Conservation (phyloP, 2,329 filamentous ascomycete genomes). For the Dendrostoma leiphaemia region DNA sequence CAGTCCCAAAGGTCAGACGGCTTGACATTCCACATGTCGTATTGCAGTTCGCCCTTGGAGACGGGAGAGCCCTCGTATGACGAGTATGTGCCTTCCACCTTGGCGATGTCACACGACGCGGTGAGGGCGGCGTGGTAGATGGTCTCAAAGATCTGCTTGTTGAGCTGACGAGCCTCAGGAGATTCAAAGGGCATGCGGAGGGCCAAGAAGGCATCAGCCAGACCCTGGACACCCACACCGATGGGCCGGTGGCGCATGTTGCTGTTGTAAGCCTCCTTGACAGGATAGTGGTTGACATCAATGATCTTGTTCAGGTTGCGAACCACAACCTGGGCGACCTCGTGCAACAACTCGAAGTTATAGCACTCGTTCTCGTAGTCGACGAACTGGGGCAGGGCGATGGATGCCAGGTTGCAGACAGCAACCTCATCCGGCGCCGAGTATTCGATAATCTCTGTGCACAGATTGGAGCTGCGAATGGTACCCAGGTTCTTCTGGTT, state of each 20-base stretch:
- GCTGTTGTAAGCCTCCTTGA: constrained; percentile 87
- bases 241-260: constrained; percentile 97
- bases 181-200: constrained; percentile 97
- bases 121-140: constrained; percentile 97
- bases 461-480: constrained; percentile 97
- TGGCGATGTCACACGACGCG: constrained; percentile 81
- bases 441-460: constrained; percentile 98
- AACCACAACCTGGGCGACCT: constrained; percentile 88
- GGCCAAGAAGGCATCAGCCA: constrained; percentile 96
- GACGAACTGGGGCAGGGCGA: constrained; percentile 88
- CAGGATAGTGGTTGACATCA: constrained; percentile 98
- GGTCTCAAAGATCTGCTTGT: constrained; percentile 98
- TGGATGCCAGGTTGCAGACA: constrained; percentile 94
- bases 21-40: constrained; percentile 97
- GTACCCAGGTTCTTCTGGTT: constrained; percentile 99
- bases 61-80: constrained; percentile 92
- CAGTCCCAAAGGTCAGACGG: constrained; percentile 97
- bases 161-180: constrained; percentile 86
- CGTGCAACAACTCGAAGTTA: constrained; percentile 95
- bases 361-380: constrained; percentile 82
- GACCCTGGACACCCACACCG: constrained; percentile 93
- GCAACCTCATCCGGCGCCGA: constrained; percentile 96
- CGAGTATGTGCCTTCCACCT: constrained; percentile 78
- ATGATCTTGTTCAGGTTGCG: constrained; percentile 98
- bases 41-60: constrained; percentile 94